Evolutionary conservation across 2,329 filamentous ascomycete genomes (phyloP), one percentile per base, ranked within the genome.

Genomic region (Pestalotiopsis fici): DNA sequence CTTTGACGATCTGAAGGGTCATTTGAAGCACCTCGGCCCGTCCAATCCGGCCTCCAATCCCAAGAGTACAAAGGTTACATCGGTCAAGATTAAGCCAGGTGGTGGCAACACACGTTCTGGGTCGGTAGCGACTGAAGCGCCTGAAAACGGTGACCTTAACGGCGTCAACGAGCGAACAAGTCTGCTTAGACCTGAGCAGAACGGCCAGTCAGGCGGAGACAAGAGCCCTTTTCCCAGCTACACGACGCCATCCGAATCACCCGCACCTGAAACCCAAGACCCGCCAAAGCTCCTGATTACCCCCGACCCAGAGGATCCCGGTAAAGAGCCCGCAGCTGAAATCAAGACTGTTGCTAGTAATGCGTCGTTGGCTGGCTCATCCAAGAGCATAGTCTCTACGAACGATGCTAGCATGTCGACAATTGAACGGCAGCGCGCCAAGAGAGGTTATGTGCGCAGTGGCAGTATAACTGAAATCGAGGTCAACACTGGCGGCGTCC

Each of bases 401-500:
- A 39, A 56, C 69, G 68, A 43, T 65, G 18, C 75, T 72, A n/a
- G 70, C 71, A 2, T 70, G 70, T 13, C 72, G 69, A 63, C 18
- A 72, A 74, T 35, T n/a, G 63, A 65, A 28, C 37, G 66, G 54
- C 27, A 65, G 59, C 27, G 69, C 64, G 27, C 69, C 69, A 62
- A 71, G 68, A 73, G 72, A 64, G 73, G 86, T 9, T 83, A 84
- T 5, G 89, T 90, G 4, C 85, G 91, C 65, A 93, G 90, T 70
- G 92, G 92, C 37, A 93, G 90, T 74, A 93, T 94, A 71, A 93
- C 91, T 0, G 91, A 94, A 77, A 92, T 91, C 67, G 83, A 92
- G n/a, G 83, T 93, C 63, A 90, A 94, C 72, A 83, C 90, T 4
- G 90, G 90, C 69, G 92, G 92, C 1, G 84, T 94, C 63, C 88